Conservation (phyloP, 495 filamentous ascomycete species). For the Penicillium odoratum region DNA sequence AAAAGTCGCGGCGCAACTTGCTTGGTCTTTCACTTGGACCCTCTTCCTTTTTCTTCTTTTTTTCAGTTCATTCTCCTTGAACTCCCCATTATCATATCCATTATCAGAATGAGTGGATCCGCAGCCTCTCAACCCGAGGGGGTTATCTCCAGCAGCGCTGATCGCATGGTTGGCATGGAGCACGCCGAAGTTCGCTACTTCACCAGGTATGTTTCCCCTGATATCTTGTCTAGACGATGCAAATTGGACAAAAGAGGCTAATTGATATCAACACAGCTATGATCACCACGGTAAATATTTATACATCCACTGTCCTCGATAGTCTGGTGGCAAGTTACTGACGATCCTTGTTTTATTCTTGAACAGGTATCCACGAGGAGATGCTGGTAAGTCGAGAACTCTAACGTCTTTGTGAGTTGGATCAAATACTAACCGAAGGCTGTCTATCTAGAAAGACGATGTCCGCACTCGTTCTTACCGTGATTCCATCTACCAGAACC, state of each 20-base stretch:
- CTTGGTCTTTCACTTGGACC: constrained; percentile 21
- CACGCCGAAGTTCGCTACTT: constrained; percentile 96
- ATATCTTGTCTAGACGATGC: neutral
- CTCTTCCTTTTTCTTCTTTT: constrained; percentile 16
- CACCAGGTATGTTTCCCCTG: constrained; percentile 68
- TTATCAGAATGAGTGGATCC: constrained; percentile 34
- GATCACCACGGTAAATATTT: constrained; percentile 81
- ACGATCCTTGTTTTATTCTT: constrained; percentile 21
- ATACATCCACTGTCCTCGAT: neutral
- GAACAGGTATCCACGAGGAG: constrained; percentile 91
- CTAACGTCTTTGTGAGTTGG: neutral
- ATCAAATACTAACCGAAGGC: neutral
- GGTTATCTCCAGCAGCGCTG: constrained; percentile 45
- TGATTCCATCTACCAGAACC: constrained; percentile 94
- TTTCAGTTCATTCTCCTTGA: constrained; percentile 11
- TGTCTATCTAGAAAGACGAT: constrained; percentile 80
- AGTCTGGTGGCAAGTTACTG: constrained; percentile 12
- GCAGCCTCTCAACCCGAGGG: constrained; percentile 25
- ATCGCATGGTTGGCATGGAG: constrained; percentile 62
- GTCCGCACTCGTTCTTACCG: constrained; percentile 94
- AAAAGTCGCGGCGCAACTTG: constrained; percentile 32
- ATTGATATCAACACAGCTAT: constrained; percentile 60
- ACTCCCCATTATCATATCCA: neutral
- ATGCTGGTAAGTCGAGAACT: constrained; percentile 75
- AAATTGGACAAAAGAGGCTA: neutral